Percentiles rank a stretch among this genome's conserved stretches.
Conservation (phyloP, 2,329 filamentous ascomycete species). For the Aspergillus pseudoglaucus region DNA sequence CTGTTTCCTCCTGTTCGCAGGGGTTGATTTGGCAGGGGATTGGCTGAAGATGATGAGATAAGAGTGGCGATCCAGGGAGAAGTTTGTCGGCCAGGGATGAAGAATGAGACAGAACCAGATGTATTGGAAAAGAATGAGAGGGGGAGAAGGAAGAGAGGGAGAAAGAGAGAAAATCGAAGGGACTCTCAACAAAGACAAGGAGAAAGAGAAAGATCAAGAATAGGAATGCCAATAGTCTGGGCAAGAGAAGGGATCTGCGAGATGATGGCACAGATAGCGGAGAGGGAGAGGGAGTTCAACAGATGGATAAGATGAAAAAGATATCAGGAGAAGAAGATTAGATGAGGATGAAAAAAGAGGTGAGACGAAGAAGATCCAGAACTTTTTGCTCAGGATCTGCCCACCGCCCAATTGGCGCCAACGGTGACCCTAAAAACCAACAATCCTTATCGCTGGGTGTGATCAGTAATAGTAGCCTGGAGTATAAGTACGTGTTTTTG, state of each 20-base stretch:
- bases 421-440: not conserved
- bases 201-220: not conserved
- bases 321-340: not conserved
- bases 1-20: not conserved
- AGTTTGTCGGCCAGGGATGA: conserved; percentile 5
- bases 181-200: not conserved
- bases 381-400: not conserved
- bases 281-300: not conserved
- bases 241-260: not conserved
- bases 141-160: not conserved
- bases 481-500: not conserved
- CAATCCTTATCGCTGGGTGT: not conserved
- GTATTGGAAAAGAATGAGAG: conserved; percentile 1
- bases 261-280: not conserved
- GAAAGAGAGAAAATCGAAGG: conserved; percentile 1
- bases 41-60: not conserved
- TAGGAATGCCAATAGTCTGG: not conserved
- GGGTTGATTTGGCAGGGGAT: not conserved
- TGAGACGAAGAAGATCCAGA: not conserved
- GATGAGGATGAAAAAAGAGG: not conserved
- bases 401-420: not conserved
- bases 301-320: not conserved
- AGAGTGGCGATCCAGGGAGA: conserved; percentile 7
- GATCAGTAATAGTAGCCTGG: not conserved
- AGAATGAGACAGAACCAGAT: conserved; percentile 6